Evolutionary conservation across 768 basidiomycete genomes (phyloP).

Genomic region (Infundibulicybe gibba): DNA sequence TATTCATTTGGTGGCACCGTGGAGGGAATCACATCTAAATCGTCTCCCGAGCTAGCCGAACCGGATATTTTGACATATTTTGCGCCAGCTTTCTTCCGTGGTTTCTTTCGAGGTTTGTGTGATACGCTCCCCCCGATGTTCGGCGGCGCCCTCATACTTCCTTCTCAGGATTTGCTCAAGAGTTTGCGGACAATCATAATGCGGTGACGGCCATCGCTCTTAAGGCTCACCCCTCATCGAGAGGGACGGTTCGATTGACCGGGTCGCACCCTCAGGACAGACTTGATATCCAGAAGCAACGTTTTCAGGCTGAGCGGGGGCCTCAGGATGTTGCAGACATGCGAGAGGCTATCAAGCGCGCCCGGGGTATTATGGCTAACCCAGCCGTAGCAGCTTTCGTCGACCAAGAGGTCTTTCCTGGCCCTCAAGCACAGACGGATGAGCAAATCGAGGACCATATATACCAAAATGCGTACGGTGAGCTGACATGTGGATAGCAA

Average conservation of each 20-base stretch:
- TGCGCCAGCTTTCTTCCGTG: conserved; percentile 19
- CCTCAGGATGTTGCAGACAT: conserved; percentile 20
- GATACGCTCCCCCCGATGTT: not conserved
- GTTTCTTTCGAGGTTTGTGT: conserved; percentile 20
- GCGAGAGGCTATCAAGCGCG: conserved; percentile 19
- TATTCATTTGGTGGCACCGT: conserved; percentile 23
- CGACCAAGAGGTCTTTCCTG: conserved; percentile 17
- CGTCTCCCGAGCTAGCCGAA: conserved; percentile 13
- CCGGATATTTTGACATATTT: conserved; percentile 24
- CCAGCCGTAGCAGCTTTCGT: conserved; percentile 13
- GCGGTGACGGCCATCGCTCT: conserved; percentile 20
- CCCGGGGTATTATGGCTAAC: conserved; percentile 13
- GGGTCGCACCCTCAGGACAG: conserved; percentile 24
- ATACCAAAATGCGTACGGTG: conserved; percentile 18
- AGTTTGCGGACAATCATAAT: conserved; percentile 15
- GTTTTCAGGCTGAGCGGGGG: conserved; percentile 20
- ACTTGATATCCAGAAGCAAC: conserved; percentile 24
- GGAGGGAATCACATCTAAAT: conserved; percentile 17
- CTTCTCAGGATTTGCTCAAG: conserved; percentile 14
- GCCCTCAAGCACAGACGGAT: conserved; percentile 12
- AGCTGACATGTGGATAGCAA: not conserved
- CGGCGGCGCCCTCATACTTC: not conserved
- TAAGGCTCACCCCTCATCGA: conserved; percentile 24
- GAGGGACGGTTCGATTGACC: conserved; percentile 23
- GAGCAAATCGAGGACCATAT: conserved; percentile 21